Conservation (phyloP, 495 filamentous ascomycete species). For the Annulohypoxylon stygium region DNA sequence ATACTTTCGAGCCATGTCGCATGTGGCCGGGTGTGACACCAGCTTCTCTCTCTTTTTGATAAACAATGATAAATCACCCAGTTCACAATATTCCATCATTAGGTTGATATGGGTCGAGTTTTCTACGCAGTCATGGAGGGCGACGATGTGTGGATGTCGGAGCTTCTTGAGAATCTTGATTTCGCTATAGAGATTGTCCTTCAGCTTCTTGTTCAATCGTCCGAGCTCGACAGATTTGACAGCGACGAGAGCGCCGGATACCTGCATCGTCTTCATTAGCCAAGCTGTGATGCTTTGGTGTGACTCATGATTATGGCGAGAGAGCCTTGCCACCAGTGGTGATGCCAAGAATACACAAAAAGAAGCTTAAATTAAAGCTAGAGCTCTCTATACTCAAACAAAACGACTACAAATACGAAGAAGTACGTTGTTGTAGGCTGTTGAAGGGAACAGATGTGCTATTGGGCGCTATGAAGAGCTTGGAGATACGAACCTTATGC, state of each 20-base stretch:
- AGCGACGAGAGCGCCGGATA: slow-evolving; percentile 78
- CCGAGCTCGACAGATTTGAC: slow-evolving; percentile 94
- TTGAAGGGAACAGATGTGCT: slow-evolving; percentile 23
- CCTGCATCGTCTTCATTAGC: slow-evolving; percentile 63
- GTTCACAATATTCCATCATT: slow-evolving; percentile 97
- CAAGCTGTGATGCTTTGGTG: slow-evolving; percentile 15
- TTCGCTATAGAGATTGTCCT: slow-evolving; percentile 94
- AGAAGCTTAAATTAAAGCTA: background rate
- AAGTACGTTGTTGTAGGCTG: background rate
- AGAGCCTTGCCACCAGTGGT: slow-evolving; percentile 14
- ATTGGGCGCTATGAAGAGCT: slow-evolving; percentile 14
- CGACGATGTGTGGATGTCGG: slow-evolving; percentile 96
- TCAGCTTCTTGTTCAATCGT: slow-evolving; percentile 94
- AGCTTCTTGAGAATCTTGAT: slow-evolving; percentile 93
- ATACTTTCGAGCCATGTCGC: slow-evolving; percentile 90
- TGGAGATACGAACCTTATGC: slow-evolving; percentile 75
- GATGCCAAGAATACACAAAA: background rate
- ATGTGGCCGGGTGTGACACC: slow-evolving; percentile 77
- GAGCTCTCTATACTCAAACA: slow-evolving; percentile 3
- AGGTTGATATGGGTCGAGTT: slow-evolving; percentile 89
- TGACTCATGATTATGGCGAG: slow-evolving; percentile 18
- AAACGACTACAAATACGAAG: background rate
- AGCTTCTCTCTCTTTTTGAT: slow-evolving; percentile 92
- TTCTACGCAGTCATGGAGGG: slow-evolving; percentile 92
- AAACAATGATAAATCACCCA: slow-evolving; percentile 92